Percentiles rank a stretch among this genome's conserved stretches.
Evolutionary conservation across 2,329 filamentous ascomycete genomes (phyloP).

Genomic region (Fusarium stilboides): DNA sequence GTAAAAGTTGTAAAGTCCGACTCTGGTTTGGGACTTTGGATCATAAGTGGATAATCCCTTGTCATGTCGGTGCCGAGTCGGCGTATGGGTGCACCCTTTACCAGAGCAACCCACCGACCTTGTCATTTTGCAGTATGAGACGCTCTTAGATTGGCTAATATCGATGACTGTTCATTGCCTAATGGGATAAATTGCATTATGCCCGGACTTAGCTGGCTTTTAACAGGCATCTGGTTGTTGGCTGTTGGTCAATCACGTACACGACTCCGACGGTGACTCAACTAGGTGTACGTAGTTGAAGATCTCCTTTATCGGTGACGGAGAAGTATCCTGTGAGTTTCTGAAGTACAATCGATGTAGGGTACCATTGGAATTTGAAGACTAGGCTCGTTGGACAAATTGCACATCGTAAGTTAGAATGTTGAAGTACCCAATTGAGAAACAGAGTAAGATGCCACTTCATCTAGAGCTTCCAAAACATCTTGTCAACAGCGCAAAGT

Average conservation of each 20-base stretch:
- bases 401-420: too few species aligned
- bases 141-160: slow-evolving; percentile 4
- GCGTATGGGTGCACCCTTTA: slow-evolving; percentile 12
- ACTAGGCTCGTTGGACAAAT: too few species aligned
- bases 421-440: too few species aligned
- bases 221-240: background rate
- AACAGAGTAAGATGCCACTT: too few species aligned
- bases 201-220: slow-evolving; percentile 7
- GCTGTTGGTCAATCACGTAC: background rate
- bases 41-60: slow-evolving; percentile 25
- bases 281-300: background rate
- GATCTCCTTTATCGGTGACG: too few species aligned
- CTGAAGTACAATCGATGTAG: too few species aligned
- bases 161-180: background rate
- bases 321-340: too few species aligned
- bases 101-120: background rate
- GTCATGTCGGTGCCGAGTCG: slow-evolving; percentile 38
- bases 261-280: background rate
- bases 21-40: slow-evolving; percentile 1
- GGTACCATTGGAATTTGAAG: too few species aligned
- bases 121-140: background rate
- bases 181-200: slow-evolving; percentile 8
- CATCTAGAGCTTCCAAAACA: too few species aligned
- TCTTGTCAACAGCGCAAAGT: too few species aligned
- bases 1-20: slow-evolving; percentile 15